Percentiles rank a stretch among this genome's conserved stretches.
Conservation (phyloP, 257 asterid species). For the Fraxinus pennsylvanica region DNA sequence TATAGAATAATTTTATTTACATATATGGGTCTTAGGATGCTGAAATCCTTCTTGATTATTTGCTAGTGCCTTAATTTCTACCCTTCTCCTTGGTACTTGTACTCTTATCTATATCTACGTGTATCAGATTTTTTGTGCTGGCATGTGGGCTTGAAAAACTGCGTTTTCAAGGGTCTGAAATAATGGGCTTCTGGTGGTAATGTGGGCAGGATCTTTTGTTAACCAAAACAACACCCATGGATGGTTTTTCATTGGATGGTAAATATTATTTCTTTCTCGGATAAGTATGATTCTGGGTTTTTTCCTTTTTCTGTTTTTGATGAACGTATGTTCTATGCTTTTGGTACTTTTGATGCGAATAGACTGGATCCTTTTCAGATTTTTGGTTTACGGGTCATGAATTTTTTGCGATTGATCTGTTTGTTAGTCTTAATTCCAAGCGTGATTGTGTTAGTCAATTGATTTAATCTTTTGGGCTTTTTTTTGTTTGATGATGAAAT, state of each 20-base stretch:
- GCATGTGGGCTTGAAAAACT: slow-evolving; percentile 25
- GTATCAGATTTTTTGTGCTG: slow-evolving; percentile 21
- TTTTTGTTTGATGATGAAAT: background rate
- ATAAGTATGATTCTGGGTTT: background rate
- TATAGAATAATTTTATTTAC: slow-evolving; percentile 21
- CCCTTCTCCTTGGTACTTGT: slow-evolving; percentile 43
- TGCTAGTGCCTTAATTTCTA: slow-evolving; percentile 22
- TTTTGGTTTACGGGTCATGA: background rate
- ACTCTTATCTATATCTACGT: slow-evolving; percentile 1
- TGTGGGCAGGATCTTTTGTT: slow-evolving; percentile 28
- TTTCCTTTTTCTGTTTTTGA: slow-evolving; percentile 16
- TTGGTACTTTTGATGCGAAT: background rate
- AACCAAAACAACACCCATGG: slow-evolving; percentile 28
- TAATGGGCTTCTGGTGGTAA: slow-evolving; percentile 37
- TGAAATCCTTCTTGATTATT: slow-evolving; percentile 58
- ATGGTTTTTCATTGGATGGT: slow-evolving; percentile 40
- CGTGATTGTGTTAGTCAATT: background rate
- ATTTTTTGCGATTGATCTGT: background rate
- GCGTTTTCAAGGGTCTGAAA: slow-evolving; percentile 27
- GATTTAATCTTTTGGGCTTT: background rate
- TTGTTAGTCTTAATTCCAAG: background rate
- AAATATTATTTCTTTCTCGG: background rate
- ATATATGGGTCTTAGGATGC: slow-evolving; percentile 51
- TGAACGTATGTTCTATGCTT: background rate
- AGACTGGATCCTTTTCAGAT: background rate